phyloP scores from a whole-genome alignment of 495 filamentous ascomycete genomes.

The Neurospora intermedia region DNA sequence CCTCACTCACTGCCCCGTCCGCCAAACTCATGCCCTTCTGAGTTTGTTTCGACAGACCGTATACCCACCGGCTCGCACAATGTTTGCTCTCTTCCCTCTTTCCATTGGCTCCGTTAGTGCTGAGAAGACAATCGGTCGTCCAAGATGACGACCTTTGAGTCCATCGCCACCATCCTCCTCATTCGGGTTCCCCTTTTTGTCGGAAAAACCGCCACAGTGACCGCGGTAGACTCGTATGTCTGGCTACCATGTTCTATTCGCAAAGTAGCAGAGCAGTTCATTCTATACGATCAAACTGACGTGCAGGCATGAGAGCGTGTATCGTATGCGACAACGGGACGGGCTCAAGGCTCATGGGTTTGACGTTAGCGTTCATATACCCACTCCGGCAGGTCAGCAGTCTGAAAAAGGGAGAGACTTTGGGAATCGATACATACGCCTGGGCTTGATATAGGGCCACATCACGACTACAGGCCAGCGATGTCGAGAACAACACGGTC shows the following conservation, averaged over 20 bases:
- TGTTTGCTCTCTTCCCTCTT: not conserved
- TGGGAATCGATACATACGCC: not conserved
- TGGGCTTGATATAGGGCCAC: not conserved
- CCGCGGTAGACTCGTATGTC: not conserved
- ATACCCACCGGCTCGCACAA: not conserved
- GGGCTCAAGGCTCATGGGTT: not conserved
- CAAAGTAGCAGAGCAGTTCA: not conserved
- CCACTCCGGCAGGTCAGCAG: not conserved
- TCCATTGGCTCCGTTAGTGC: not conserved
- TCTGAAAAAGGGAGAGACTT: not conserved
- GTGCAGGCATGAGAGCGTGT: not conserved
- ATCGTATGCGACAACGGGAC: not conserved
- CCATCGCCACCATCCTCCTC: not conserved
- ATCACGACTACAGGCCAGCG: not conserved
- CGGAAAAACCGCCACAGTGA: not conserved
- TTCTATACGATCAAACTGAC: not conserved
- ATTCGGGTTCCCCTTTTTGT: not conserved
- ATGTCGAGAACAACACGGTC: not conserved
- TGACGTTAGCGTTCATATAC: not conserved
- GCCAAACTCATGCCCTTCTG: not conserved
- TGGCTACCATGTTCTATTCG: not conserved
- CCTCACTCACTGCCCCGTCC: not conserved
- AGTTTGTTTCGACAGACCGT: not conserved
- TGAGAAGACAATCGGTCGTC: not conserved
- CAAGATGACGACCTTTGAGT: not conserved